Evolutionary conservation across 2,329 filamentous ascomycete species (phyloP).

Genomic region (Rugonectria rugulosa): DNA sequence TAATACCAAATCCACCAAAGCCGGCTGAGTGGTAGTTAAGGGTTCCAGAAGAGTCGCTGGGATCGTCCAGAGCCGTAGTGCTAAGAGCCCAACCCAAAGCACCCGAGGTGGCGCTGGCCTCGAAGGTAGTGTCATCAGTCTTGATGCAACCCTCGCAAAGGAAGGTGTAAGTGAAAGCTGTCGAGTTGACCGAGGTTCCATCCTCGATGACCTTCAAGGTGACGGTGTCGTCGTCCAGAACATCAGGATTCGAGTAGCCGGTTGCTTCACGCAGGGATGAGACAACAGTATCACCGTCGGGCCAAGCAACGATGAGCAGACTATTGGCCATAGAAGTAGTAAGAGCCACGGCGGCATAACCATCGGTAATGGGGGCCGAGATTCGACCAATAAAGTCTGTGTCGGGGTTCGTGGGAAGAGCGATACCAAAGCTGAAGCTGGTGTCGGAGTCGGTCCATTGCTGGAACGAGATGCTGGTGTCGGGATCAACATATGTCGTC

Average conservation of each 20-base stretch:
- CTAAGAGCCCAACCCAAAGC: slow-evolving; percentile 66
- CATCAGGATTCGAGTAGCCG: slow-evolving; percentile 65
- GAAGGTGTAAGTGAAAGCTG: slow-evolving; percentile 70
- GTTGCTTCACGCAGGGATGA: slow-evolving; percentile 66
- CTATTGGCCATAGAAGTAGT: slow-evolving; percentile 65
- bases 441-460: slow-evolving; percentile 54
- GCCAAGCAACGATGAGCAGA: slow-evolving; percentile 66
- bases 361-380: slow-evolving; percentile 57
- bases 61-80: slow-evolving; percentile 50
- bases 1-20: slow-evolving; percentile 55
- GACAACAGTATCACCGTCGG: slow-evolving; percentile 59
- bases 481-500: slow-evolving; percentile 50
- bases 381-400: slow-evolving; percentile 66
- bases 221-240: slow-evolving; percentile 66
- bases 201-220: slow-evolving; percentile 63
- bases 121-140: slow-evolving; percentile 53
- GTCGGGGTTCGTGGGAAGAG: slow-evolving; percentile 58
- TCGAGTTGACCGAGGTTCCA: slow-evolving; percentile 63
- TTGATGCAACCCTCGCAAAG: slow-evolving; percentile 66
- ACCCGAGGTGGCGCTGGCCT: slow-evolving; percentile 53
- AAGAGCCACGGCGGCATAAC: slow-evolving; percentile 63
- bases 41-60: slow-evolving; percentile 42
- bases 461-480: slow-evolving; percentile 62
- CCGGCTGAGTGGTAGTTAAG: slow-evolving; percentile 50
- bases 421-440: slow-evolving; percentile 62